Conservation (phyloP, 1,284 basidiomycete genomes). For the Pseudomicrostroma phylloplanum region DNA sequence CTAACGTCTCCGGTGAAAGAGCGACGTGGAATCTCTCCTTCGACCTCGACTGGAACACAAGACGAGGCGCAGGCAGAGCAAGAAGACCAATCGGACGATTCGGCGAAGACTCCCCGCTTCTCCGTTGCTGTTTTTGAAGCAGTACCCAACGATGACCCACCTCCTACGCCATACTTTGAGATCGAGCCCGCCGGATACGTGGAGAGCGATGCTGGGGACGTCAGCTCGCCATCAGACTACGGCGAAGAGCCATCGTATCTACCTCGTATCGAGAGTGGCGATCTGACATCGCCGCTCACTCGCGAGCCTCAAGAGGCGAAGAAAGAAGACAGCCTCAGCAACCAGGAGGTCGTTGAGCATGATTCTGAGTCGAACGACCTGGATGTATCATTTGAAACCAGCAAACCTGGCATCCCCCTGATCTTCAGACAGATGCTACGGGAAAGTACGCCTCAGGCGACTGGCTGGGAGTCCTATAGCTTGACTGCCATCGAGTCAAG, state of each 20-base stretch:
- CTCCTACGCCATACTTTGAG: slow-evolving; percentile 1
- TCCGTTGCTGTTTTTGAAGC: too few relatives aligned
- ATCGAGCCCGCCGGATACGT: not conserved
- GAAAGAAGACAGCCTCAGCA: not conserved
- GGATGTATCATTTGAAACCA: not conserved
- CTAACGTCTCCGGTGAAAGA: not conserved
- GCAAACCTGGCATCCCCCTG: not conserved
- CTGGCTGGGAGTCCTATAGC: too few relatives aligned
- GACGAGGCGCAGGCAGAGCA: too few relatives aligned
- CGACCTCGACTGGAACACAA: too few relatives aligned
- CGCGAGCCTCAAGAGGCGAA: not conserved
- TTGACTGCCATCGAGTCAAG: too few relatives aligned
- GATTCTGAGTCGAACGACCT: too few relatives aligned
- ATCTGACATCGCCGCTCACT: too few relatives aligned
- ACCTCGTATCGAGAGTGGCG: not conserved
- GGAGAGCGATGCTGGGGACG: not conserved
- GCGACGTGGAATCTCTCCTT: not conserved
- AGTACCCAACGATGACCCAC: not conserved
- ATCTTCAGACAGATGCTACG: not conserved
- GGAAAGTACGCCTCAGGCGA: not conserved
- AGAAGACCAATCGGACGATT: too few relatives aligned
- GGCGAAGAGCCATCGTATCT: not conserved
- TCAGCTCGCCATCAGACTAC: slow-evolving; percentile 2
- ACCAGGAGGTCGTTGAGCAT: too few relatives aligned
- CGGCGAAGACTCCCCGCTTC: too few relatives aligned